Percentiles rank a stretch among this genome's conserved stretches.
These are phyloP conservation scores for Haplographium delicatum DNA, from an alignment of 495 filamentous ascomycete species.

Conservation along the genomic window DNA sequence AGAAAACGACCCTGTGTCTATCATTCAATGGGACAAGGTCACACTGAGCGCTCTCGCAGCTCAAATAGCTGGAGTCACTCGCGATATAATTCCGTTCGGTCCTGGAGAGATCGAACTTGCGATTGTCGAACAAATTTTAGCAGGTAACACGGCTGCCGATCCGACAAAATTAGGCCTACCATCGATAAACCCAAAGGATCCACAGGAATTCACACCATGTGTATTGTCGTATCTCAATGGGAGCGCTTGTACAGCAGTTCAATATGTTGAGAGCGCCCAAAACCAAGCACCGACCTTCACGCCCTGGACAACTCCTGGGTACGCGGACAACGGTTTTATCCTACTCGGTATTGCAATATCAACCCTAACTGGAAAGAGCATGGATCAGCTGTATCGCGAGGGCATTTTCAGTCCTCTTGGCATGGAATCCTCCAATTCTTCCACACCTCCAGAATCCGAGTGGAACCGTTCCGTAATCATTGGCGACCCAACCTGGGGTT, in stretches of 20 bases:
- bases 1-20: conserved; percentile 30
- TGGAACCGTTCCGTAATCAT: conserved; percentile 23
- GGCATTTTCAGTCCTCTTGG: conserved; percentile 27
- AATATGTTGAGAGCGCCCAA: background rate
- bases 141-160: no score
- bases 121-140: conserved; percentile 10
- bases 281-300: conserved; percentile 22
- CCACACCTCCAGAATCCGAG: conserved; percentile 20
- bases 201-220: conserved; percentile 19
- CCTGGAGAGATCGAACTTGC: background rate
- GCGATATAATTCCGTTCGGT: conserved; percentile 34
- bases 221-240: background rate
- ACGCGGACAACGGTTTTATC: conserved; percentile 30
- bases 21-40: conserved; percentile 38
- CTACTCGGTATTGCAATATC: conserved; percentile 30
- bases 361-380: conserved; percentile 25
- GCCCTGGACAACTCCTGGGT: conserved; percentile 29
- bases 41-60: conserved; percentile 40
- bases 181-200: conserved; percentile 24
- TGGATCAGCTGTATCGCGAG: conserved; percentile 25
- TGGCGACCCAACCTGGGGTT: conserved; percentile 7
- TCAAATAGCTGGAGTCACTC: conserved; percentile 38
- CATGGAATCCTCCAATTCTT: conserved; percentile 26
- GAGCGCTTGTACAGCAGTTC: background rate
- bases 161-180: conserved; percentile 36